Conservation (phyloP, 495 filamentous ascomycete species). For the Neurospora sp. region DNA sequence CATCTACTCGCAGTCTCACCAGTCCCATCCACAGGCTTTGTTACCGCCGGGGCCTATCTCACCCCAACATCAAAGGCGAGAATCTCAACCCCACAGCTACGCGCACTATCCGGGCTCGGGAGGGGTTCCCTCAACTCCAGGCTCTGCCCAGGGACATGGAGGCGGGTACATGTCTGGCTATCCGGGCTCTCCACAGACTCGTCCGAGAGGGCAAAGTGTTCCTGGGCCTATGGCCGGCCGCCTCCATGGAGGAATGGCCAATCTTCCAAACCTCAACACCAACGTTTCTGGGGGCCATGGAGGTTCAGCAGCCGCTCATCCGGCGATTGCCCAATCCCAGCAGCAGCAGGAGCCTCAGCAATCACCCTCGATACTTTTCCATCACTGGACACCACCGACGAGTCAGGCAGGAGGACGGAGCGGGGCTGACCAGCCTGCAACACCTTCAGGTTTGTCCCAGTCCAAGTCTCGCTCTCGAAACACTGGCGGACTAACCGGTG, state of each 20-base stretch:
- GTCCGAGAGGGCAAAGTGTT: constrained; percentile 31
- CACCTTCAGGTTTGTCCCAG: constrained; percentile 59
- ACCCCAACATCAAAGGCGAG: constrained; percentile 33
- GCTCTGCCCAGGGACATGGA: constrained; percentile 30
- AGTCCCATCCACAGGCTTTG: constrained; percentile 41
- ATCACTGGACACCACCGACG: constrained; percentile 80
- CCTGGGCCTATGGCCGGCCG: constrained; percentile 20
- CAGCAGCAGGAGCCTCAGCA: constrained; percentile 37
- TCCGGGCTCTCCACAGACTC: constrained; percentile 31
- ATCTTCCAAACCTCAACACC: constrained; percentile 25
- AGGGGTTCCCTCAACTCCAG: constrained; percentile 35
- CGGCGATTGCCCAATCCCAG: constrained; percentile 22
- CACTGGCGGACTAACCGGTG: constrained; percentile 39
- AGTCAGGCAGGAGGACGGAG: constrained; percentile 42
- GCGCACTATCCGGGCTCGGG: constrained; percentile 33
- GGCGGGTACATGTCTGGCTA: constrained; percentile 21
- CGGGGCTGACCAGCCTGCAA: constrained; percentile 49
- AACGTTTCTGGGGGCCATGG: constrained; percentile 19
- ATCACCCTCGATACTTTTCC: constrained; percentile 71
- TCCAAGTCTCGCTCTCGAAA: constrained; percentile 42
- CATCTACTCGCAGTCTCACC: constrained; percentile 42
- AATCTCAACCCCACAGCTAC: constrained; percentile 32
- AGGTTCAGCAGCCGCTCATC: constrained; percentile 17
- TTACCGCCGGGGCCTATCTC: constrained; percentile 39
- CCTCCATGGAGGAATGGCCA: constrained; percentile 9